phyloP scores from a whole-genome alignment of 2,329 filamentous ascomycete species.

The Corinectria fuckeliana region DNA sequence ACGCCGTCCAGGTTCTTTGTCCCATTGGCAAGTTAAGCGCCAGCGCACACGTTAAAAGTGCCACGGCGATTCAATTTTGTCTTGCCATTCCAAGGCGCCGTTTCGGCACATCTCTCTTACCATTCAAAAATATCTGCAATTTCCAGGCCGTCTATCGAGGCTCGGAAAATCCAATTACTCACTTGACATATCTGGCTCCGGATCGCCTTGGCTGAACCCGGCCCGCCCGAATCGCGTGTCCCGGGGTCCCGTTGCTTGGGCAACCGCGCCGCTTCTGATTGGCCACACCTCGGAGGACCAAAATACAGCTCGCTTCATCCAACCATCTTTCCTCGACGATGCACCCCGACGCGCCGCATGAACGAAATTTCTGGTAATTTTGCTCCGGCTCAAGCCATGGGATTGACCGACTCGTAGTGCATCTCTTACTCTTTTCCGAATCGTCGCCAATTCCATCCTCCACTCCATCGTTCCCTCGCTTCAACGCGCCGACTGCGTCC shows the following conservation, averaged over 20 bases:
- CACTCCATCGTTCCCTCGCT: slow-evolving; percentile 18
- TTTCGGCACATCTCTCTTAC: not conserved
- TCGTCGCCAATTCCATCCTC: slow-evolving; percentile 27
- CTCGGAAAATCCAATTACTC: not conserved
- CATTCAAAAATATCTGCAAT: not conserved
- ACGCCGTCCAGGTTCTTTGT: not conserved
- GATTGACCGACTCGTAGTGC: slow-evolving; percentile 49
- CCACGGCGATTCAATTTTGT: not conserved
- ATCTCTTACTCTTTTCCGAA: slow-evolving; percentile 40
- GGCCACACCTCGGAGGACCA: slow-evolving; percentile 35
- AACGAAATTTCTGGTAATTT: slow-evolving; percentile 44
- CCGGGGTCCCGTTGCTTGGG: slow-evolving; percentile 37
- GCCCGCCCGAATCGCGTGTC: not conserved
- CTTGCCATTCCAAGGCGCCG: not conserved
- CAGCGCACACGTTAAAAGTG: not conserved
- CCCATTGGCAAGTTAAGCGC: not conserved
- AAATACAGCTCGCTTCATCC: slow-evolving; percentile 36
- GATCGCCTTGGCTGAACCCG: not conserved
- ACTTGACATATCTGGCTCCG: not conserved
- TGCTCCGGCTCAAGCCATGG: slow-evolving; percentile 46
- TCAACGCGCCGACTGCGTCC: slow-evolving; percentile 27
- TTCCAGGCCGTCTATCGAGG: not conserved
- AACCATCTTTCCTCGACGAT: slow-evolving; percentile 30
- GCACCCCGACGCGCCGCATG: slow-evolving; percentile 44
- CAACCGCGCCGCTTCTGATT: slow-evolving; percentile 43